These are phyloP conservation scores for Penicillium herquei DNA, from an alignment of 495 filamentous ascomycete species.

Conservation along the genomic window DNA sequence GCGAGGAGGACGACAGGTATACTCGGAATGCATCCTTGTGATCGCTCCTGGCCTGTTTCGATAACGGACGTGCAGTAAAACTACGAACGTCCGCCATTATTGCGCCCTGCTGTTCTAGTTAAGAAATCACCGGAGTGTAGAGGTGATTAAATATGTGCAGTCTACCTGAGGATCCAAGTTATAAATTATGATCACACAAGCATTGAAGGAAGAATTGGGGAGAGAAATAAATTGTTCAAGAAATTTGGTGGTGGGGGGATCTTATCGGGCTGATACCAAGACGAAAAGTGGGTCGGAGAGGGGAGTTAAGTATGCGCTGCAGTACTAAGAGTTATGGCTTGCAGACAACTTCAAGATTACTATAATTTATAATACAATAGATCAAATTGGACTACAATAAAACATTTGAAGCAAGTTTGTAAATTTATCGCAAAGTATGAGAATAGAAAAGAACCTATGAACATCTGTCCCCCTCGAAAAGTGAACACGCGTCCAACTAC, in stretches of 20 bases:
- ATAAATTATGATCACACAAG: too few species aligned
- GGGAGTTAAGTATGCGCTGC: neutral
- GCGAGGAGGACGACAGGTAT: slow-evolving; percentile 62
- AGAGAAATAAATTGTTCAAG: too few species aligned
- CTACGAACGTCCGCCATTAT: slow-evolving; percentile 46
- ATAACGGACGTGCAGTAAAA: slow-evolving; percentile 54
- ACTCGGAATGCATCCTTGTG: slow-evolving; percentile 62
- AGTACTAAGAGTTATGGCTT: neutral
- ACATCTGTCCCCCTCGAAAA: neutral
- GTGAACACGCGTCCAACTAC: slow-evolving; percentile 2
- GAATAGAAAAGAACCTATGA: neutral
- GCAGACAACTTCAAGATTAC: too few species aligned
- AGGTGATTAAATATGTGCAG: too few species aligned
- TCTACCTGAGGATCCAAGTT: too few species aligned
- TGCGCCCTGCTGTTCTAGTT: neutral
- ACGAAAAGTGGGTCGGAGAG: slow-evolving; percentile 20
- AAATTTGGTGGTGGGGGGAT: slow-evolving; percentile 10
- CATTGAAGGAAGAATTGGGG: too few species aligned
- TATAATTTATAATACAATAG: neutral
- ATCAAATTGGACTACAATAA: neutral
- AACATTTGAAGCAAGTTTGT: neutral
- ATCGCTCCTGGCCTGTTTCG: slow-evolving; percentile 50
- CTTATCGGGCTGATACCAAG: slow-evolving; percentile 17
- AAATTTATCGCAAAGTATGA: neutral
- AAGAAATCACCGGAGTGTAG: neutral